Evolutionary conservation across 352 stramenopile genomes (phyloP).

Genomic region (Phytopythium sindhum): DNA sequence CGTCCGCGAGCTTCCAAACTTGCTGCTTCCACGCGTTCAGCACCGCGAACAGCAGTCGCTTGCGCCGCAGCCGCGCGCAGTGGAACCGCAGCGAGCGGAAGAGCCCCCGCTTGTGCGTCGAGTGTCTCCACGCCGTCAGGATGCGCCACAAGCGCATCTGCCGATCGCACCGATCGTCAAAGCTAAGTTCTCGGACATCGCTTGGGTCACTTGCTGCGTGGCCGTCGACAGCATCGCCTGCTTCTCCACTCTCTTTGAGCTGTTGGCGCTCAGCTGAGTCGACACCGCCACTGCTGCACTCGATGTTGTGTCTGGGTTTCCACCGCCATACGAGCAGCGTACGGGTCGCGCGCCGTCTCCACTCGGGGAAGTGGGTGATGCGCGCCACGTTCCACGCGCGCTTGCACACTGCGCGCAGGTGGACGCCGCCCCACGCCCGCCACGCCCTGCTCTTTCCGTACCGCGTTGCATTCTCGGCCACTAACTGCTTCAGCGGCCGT

Average conservation of each 20-base stretch:
- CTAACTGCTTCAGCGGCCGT: constrained; percentile 30
- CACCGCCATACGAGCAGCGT: constrained; percentile 52
- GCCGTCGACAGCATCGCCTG: background rate
- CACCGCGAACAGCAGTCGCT: constrained; percentile 43
- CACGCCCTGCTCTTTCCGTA: constrained; percentile 29
- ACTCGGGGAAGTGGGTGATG: constrained; percentile 36
- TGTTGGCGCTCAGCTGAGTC: background rate
- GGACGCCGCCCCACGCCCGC: constrained; percentile 45
- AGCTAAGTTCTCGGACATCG: background rate
- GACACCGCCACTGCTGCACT: constrained; percentile 10
- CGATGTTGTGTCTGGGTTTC: constrained; percentile 11
- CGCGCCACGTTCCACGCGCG: constrained; percentile 45
- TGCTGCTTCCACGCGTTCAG: constrained; percentile 59
- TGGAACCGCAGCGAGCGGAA: constrained; percentile 45
- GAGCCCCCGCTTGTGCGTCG: constrained; percentile 38
- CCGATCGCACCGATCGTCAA: constrained; percentile 7
- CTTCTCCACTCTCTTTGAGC: background rate
- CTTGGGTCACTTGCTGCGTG: background rate
- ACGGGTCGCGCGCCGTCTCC: constrained; percentile 44
- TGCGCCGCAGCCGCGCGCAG: constrained; percentile 30
- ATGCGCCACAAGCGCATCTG: constrained; percentile 20
- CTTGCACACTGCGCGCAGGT: constrained; percentile 54
- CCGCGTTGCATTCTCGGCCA: constrained; percentile 12
- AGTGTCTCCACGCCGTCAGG: constrained; percentile 50
- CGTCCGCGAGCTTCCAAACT: constrained; percentile 58